phyloP scores from a whole-genome alignment of 1,284 basidiomycete genomes.

The Ustilago lituana region DNA sequence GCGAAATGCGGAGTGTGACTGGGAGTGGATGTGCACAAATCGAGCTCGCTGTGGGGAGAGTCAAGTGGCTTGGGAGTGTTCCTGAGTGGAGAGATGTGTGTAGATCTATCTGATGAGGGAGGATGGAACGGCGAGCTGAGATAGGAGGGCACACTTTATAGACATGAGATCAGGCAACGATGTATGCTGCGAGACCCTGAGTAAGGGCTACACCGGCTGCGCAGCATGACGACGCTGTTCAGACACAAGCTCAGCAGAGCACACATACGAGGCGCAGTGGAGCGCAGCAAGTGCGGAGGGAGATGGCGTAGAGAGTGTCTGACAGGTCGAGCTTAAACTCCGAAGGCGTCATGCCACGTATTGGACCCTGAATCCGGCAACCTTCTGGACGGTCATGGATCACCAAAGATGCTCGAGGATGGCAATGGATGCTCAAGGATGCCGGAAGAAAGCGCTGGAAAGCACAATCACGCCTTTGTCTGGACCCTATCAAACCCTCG shows the following conservation, averaged over 20 bases:
- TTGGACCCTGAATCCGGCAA: slow-evolving; percentile 34
- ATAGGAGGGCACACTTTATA: slow-evolving; percentile 14
- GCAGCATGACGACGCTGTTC: slow-evolving; percentile 26
- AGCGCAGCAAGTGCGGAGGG: too few relatives aligned
- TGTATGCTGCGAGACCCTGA: slow-evolving; percentile 1
- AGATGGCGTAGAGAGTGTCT: too few relatives aligned
- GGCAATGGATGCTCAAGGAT: slow-evolving; percentile 15
- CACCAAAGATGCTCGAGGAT: slow-evolving; percentile 8
- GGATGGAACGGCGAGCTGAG: neutral
- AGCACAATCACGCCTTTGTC: too few relatives aligned
- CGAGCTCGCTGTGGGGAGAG: neutral
- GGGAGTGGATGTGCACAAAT: neutral
- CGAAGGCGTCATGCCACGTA: slow-evolving; percentile 21
- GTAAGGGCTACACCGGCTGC: neutral
- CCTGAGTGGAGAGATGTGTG: slow-evolving; percentile 8
- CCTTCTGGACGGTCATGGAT: slow-evolving; percentile 1
- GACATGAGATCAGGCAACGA: neutral
- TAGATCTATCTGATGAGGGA: slow-evolving; percentile 9
- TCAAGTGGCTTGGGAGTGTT: slow-evolving; percentile 3
- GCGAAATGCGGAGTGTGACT: slow-evolving; percentile 1
- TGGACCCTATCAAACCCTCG: slow-evolving; percentile 15
- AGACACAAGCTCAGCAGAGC: too few relatives aligned
- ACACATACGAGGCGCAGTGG: too few relatives aligned
- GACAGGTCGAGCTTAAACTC: slow-evolving; percentile 29
- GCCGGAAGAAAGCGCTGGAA: slow-evolving; percentile 30